Percentiles rank a stretch among this genome's conserved stretches.
phyloP scores from a whole-genome alignment of 2,329 filamentous ascomycete genomes.

The Blastomyces gilchristii region DNA sequence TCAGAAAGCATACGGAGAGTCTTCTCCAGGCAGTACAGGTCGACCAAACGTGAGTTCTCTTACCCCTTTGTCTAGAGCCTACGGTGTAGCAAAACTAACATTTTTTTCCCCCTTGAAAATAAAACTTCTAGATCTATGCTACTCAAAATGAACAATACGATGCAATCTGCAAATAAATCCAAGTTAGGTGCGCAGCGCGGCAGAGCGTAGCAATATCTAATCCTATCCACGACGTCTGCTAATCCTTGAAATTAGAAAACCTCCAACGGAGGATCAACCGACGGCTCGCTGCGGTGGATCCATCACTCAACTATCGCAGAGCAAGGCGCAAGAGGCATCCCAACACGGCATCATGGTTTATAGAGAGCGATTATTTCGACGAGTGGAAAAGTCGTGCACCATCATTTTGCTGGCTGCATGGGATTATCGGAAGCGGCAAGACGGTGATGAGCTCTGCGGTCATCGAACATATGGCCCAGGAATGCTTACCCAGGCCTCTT shows the following conservation, averaged over 20 bases:
- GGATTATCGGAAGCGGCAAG: slow-evolving; percentile 12
- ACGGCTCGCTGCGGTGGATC: slow-evolving; percentile 9
- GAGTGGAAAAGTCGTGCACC: slow-evolving; percentile 8
- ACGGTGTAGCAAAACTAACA: background rate
- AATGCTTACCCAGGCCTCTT: background rate
- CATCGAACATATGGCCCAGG: background rate
- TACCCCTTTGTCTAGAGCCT: background rate
- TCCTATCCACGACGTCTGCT: background rate
- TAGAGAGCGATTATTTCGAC: slow-evolving; percentile 5
- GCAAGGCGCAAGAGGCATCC: slow-evolving; percentile 10
- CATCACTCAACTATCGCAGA: slow-evolving; percentile 12
- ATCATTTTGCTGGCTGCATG: slow-evolving; percentile 13
- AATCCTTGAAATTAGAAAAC: background rate
- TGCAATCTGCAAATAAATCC: background rate
- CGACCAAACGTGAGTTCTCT: background rate
- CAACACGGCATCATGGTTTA: slow-evolving; percentile 13
- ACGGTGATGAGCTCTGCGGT: slow-evolving; percentile 11
- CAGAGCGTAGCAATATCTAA: too few relatives aligned
- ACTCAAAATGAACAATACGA: background rate
- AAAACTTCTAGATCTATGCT: background rate
- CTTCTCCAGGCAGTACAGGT: background rate
- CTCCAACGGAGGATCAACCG: background rate
- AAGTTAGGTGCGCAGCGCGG: background rate
- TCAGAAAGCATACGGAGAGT: background rate
- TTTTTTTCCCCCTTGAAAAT: too few relatives aligned